These are phyloP conservation scores for Zalaria sp. DNA, from an alignment of 2,329 filamentous ascomycete genomes.

Conservation along the genomic window DNA sequence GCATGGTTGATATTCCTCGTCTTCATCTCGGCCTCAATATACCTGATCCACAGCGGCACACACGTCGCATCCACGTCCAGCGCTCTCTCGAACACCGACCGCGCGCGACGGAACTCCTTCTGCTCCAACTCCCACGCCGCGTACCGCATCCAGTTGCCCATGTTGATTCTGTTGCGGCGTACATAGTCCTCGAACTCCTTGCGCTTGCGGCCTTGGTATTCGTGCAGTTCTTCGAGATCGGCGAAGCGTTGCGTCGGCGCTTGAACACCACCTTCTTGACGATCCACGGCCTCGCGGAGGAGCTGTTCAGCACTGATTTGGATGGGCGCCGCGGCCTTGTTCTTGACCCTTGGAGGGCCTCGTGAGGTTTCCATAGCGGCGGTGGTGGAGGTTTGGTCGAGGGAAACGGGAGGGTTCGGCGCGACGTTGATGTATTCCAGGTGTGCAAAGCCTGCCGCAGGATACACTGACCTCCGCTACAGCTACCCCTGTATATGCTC, in stretches of 20 bases:
- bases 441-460: too few species aligned
- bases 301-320: conserved; percentile 95
- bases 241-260: conserved; percentile 89
- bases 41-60: conserved; percentile 77
- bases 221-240: conserved; percentile 93
- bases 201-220: conserved; percentile 89
- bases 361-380: conserved; percentile 72
- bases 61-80: conserved; percentile 83
- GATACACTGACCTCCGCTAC: too few species aligned
- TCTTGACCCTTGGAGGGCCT: conserved; percentile 92
- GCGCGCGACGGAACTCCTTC: conserved; percentile 85
- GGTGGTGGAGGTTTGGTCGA: neutral
- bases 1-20: conserved; percentile 92
- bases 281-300: conserved; percentile 89
- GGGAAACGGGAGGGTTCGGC: too few species aligned
- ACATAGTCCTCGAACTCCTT: conserved; percentile 98
- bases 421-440: too few species aligned
- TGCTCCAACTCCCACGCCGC: conserved; percentile 95
- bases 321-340: conserved; percentile 76
- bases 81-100: conserved; percentile 87
- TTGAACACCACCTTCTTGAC: conserved; percentile 77
- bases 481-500: too few species aligned
- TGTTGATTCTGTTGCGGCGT: conserved; percentile 80
- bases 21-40: conserved; percentile 95
- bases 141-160: conserved; percentile 99